Evolutionary conservation across 352 stramenopile genomes (phyloP).

Genomic region (Halophytophthora polymorphica): DNA sequence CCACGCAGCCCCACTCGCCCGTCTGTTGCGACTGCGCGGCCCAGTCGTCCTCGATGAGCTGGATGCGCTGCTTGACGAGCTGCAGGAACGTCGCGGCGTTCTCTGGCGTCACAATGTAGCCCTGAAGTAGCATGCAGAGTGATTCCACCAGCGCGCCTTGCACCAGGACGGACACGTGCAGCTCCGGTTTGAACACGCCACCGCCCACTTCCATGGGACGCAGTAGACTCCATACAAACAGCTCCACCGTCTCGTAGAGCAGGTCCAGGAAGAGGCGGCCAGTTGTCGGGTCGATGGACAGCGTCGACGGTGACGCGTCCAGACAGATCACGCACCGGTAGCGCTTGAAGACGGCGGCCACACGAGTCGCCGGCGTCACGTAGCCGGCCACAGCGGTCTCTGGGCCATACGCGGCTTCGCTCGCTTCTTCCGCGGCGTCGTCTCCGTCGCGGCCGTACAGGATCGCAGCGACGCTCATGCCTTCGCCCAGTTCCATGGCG

Average conservation of each 20-base stretch:
- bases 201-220: constrained; percentile 54
- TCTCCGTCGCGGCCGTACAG: constrained; percentile 17
- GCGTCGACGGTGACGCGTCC: constrained; percentile 77
- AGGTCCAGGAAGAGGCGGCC: constrained; percentile 79
- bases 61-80: constrained; percentile 70
- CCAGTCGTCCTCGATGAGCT: constrained; percentile 84
- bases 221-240: constrained; percentile 71
- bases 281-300: constrained; percentile 74
- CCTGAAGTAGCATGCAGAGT: constrained; percentile 79
- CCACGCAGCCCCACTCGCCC: constrained; percentile 20
- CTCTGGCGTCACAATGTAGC: constrained; percentile 59
- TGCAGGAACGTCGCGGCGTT: constrained; percentile 61
- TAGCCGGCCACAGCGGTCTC: constrained; percentile 25
- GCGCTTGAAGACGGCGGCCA: constrained; percentile 64
- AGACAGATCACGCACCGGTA: constrained; percentile 85
- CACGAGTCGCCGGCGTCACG: constrained; percentile 42
- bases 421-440: constrained; percentile 1
- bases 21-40: constrained; percentile 35
- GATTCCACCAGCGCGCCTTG: constrained; percentile 77
- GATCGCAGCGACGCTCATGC: constrained; percentile 66
- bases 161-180: constrained; percentile 79
- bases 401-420: constrained; percentile 12
- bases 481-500: constrained; percentile 54
- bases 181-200: constrained; percentile 51
- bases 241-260: constrained; percentile 75